These are phyloP conservation scores for Penicillium pancosmium DNA, from an alignment of 495 filamentous ascomycete genomes.

Conservation along the genomic window DNA sequence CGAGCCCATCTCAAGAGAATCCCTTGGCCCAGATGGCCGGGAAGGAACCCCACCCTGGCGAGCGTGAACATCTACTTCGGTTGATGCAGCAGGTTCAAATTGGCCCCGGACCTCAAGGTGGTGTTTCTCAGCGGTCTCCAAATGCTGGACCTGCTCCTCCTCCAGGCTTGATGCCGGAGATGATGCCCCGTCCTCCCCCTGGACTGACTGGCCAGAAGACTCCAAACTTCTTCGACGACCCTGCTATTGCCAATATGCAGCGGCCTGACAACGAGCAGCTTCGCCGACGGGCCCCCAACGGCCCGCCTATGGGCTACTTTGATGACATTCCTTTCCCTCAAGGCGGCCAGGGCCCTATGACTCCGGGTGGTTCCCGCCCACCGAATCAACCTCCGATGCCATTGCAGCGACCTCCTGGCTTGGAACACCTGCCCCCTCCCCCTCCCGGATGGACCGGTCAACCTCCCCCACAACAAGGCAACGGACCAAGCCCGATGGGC, in stretches of 20 bases:
- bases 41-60: conserved; percentile 42
- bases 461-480: conserved; percentile 40
- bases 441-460: conserved; percentile 46
- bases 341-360: conserved; percentile 39
- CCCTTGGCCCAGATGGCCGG: conserved; percentile 30
- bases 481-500: conserved; percentile 42
- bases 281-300: conserved; percentile 41
- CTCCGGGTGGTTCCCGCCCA: conserved; percentile 37
- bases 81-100: conserved; percentile 55
- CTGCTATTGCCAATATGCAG: conserved; percentile 51
- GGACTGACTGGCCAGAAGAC: conserved; percentile 43
- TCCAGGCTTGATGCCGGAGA: conserved; percentile 47
- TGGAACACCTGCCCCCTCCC: conserved; percentile 50
- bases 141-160: conserved; percentile 38
- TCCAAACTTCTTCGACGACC: conserved; percentile 49
- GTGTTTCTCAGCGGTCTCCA: conserved; percentile 37
- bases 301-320: conserved; percentile 48
- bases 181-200: conserved; percentile 49
- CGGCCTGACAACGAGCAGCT: conserved; percentile 48
- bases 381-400: conserved; percentile 42
- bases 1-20: conserved; percentile 35
- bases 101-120: conserved; percentile 29
- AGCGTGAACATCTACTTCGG: conserved; percentile 53
- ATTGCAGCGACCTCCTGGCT: conserved; percentile 51
- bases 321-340: conserved; percentile 47